Percentiles rank a stretch among this genome's conserved stretches.
Evolutionary conservation across 148 eudicot species (phyloP).

Genomic region (Rhododendron molle): DNA sequence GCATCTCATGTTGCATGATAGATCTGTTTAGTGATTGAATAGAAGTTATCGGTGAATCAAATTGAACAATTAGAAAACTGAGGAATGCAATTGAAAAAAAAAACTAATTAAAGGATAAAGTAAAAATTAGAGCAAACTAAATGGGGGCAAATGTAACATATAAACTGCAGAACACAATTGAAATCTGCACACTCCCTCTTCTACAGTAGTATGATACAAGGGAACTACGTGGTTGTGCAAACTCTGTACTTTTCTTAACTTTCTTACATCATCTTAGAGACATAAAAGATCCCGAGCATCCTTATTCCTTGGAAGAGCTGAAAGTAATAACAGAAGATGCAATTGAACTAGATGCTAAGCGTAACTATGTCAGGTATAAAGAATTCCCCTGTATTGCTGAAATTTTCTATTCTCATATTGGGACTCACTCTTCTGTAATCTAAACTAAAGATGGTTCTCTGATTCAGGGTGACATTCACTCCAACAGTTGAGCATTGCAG

Average conservation of each 20-base stretch:
- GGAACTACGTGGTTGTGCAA: not conserved
- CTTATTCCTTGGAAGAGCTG: conserved; percentile 92
- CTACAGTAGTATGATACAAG: not conserved
- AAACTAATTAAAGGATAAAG: not conserved
- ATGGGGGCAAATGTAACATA: not conserved
- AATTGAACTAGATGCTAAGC: conserved; percentile 70
- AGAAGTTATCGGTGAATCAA: not conserved
- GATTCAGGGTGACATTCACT: conserved; percentile 78
- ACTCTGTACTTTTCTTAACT: conserved; percentile 27
- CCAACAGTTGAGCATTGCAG: conserved; percentile 99
- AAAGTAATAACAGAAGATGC: conserved; percentile 95
- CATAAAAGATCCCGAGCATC: conserved; percentile 99
- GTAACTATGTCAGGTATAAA: conserved; percentile 61
- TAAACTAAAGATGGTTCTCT: conserved; percentile 3
- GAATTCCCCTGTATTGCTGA: not conserved
- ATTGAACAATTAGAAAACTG: not conserved
- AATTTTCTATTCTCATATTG: not conserved
- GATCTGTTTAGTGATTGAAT: conserved; percentile 1
- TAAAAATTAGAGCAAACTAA: not conserved
- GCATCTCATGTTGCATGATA: not conserved
- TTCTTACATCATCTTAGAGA: conserved; percentile 84
- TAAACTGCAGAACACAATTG: not conserved
- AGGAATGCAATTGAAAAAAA: not conserved
- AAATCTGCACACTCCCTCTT: not conserved
- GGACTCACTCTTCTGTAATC: not conserved